These are phyloP conservation scores for Mycena rosella DNA, from an alignment of 768 basidiomycete genomes.

Conservation along the genomic window DNA sequence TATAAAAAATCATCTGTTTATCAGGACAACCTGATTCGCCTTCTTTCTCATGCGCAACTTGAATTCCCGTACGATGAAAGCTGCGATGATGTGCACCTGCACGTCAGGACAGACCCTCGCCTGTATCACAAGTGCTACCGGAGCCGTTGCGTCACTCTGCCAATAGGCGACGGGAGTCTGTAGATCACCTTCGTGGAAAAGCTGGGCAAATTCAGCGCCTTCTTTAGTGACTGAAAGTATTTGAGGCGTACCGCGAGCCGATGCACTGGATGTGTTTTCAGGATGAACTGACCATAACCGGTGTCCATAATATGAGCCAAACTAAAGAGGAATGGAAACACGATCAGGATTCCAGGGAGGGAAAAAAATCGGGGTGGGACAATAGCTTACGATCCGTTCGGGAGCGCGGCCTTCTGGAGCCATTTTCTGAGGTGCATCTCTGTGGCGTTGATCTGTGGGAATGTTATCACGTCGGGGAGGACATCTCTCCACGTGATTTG, in stretches of 20 bases:
- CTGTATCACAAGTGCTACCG: not conserved
- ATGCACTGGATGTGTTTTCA: not conserved
- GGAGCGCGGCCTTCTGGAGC: not conserved
- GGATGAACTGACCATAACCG: not conserved
- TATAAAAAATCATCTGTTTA: too few relatives aligned
- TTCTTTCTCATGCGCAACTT: not conserved
- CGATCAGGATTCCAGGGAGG: not conserved
- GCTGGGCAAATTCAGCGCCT: too few relatives aligned
- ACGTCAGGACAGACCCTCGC: too few relatives aligned
- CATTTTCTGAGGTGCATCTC: slow-evolving; percentile 1
- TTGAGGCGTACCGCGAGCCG: slow-evolving; percentile 8
- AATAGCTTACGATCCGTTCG: slow-evolving; percentile 12
- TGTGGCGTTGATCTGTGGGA: not conserved
- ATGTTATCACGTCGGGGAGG: slow-evolving; percentile 4
- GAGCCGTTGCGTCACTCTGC: not conserved
- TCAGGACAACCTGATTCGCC: too few relatives aligned
- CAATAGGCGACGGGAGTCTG: slow-evolving; percentile 4
- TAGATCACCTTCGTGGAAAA: not conserved
- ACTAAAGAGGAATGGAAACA: not conserved
- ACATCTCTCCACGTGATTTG: not conserved
- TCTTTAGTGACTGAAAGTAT: not conserved
- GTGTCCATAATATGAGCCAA: not conserved
- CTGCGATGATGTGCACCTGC: not conserved
- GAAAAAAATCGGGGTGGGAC: not conserved
- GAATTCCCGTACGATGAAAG: not conserved